Percentiles rank a stretch among this genome's conserved stretches.
Evolutionary conservation across 306 rosid species (phyloP).

Genomic region (Fragaria nilgerrensis): DNA sequence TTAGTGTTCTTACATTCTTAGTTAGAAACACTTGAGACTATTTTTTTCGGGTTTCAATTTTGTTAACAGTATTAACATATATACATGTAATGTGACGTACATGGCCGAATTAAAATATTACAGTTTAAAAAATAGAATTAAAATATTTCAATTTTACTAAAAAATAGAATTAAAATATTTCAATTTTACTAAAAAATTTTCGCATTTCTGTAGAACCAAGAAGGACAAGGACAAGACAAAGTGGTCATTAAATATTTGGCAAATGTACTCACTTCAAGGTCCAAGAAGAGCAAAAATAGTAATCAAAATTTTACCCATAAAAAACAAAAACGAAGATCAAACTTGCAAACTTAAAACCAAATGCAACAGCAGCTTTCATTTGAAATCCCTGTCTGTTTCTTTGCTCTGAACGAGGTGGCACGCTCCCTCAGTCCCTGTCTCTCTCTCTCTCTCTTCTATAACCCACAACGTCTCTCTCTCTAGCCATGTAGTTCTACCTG

Average conservation of each 20-base stretch:
- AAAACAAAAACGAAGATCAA: slow-evolving; percentile 5
- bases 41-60: no score
- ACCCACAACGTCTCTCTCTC: not conserved
- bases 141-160: no score
- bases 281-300: not conserved
- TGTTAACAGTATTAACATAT: no score
- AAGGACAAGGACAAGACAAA: not conserved
- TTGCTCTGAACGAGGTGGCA: slow-evolving; percentile 87
- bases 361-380: slow-evolving; percentile 58
- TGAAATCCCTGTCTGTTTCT: slow-evolving; percentile 63
- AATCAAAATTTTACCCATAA: not conserved
- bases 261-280: slow-evolving; percentile 20
- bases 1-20: no score
- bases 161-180: no score
- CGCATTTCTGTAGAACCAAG: not conserved
- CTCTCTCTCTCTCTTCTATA: slow-evolving; percentile 9
- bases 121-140: no score
- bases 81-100: no score
- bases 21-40: no score
- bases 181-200: no score
- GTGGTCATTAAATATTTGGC: not conserved
- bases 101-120: no score
- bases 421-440: slow-evolving; percentile 44
- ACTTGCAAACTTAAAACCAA: slow-evolving; percentile 8
- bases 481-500: not conserved